phyloP scores from a whole-genome alignment of 2,329 filamentous ascomycete genomes.

The Aureobasidium sp. region DNA sequence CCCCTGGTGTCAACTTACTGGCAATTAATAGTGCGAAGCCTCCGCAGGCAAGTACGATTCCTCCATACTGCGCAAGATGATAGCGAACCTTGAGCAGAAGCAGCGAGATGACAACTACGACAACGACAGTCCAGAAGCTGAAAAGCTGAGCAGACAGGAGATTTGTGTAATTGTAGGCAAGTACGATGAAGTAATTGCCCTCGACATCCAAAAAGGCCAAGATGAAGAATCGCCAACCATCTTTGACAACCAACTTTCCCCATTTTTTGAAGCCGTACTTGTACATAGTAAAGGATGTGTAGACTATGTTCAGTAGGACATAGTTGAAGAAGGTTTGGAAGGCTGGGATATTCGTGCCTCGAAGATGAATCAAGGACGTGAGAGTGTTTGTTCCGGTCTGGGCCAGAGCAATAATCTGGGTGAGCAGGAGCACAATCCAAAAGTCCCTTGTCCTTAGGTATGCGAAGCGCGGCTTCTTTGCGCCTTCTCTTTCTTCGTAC shows the following conservation, averaged over 20 bases:
- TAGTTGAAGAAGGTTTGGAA: slow-evolving; percentile 98
- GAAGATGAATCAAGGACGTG: slow-evolving; percentile 59
- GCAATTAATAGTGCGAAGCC: slow-evolving; percentile 82
- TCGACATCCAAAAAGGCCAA: slow-evolving; percentile 89
- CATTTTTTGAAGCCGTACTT: slow-evolving; percentile 69
- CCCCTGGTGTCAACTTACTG: too few species aligned
- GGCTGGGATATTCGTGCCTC: slow-evolving; percentile 74
- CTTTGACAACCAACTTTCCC: slow-evolving; percentile 50
- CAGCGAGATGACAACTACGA: slow-evolving; percentile 81
- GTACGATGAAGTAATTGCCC: slow-evolving; percentile 95
- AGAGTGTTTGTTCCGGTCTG: slow-evolving; percentile 93
- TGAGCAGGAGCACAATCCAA: slow-evolving; percentile 69
- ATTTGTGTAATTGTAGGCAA: slow-evolving; percentile 88
- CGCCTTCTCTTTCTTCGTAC: slow-evolving; percentile 32
- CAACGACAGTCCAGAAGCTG: slow-evolving; percentile 97
- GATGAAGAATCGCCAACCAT: slow-evolving; percentile 92
- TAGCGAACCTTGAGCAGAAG: slow-evolving; percentile 79
- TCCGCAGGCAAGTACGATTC: slow-evolving; percentile 84
- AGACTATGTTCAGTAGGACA: slow-evolving; percentile 70
- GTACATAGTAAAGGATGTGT: slow-evolving; percentile 70
- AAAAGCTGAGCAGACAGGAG: slow-evolving; percentile 89
- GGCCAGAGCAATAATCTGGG: slow-evolving; percentile 76
- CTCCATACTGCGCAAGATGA: slow-evolving; percentile 72
- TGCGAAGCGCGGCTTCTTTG: slow-evolving; percentile 44
- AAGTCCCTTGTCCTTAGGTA: slow-evolving; percentile 83